These are phyloP conservation scores for Phyllosticta citriasiana DNA, from an alignment of 2,329 filamentous ascomycete species.

Conservation along the genomic window DNA sequence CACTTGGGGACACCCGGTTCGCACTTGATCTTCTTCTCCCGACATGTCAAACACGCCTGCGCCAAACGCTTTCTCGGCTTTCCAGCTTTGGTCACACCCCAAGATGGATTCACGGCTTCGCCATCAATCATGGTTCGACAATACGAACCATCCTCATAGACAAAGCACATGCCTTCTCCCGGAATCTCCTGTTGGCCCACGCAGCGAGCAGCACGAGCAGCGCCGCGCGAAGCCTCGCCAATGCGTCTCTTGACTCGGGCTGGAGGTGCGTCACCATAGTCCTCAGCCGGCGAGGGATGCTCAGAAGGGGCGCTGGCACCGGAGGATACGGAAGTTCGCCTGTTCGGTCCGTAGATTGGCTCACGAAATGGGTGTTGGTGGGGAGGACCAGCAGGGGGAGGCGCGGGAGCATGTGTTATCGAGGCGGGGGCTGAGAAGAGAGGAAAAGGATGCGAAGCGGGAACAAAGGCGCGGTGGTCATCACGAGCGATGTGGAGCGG, in stretches of 20 bases:
- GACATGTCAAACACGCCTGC: constrained; percentile 85
- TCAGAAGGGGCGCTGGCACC: constrained; percentile 18
- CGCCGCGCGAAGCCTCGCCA: constrained; percentile 24
- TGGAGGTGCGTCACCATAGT: constrained; percentile 21
- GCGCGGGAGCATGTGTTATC: not conserved
- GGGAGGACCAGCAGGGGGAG: not conserved
- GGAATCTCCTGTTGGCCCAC: constrained; percentile 48
- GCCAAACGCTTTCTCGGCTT: constrained; percentile 86
- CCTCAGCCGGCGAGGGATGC: constrained; percentile 18
- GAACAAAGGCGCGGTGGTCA: constrained; percentile 25
- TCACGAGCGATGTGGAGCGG: constrained; percentile 24
- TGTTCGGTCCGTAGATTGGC: constrained; percentile 18
- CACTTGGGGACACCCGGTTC: constrained; percentile 82
- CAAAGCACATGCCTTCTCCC: constrained; percentile 72
- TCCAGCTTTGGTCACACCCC: constrained; percentile 89
- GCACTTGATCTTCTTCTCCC: constrained; percentile 97
- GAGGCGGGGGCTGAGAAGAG: not conserved
- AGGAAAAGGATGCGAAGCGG: constrained; percentile 20
- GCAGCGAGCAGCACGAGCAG: constrained; percentile 24
- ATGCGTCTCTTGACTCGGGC: constrained; percentile 22
- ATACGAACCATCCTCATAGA: constrained; percentile 76
- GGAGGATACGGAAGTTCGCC: constrained; percentile 20
- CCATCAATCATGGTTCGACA: constrained; percentile 79
- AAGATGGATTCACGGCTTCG: constrained; percentile 77
- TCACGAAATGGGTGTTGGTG: not conserved